phyloP scores from a whole-genome alignment of 495 filamentous ascomycete genomes.

The Gamarada debralockiae region DNA sequence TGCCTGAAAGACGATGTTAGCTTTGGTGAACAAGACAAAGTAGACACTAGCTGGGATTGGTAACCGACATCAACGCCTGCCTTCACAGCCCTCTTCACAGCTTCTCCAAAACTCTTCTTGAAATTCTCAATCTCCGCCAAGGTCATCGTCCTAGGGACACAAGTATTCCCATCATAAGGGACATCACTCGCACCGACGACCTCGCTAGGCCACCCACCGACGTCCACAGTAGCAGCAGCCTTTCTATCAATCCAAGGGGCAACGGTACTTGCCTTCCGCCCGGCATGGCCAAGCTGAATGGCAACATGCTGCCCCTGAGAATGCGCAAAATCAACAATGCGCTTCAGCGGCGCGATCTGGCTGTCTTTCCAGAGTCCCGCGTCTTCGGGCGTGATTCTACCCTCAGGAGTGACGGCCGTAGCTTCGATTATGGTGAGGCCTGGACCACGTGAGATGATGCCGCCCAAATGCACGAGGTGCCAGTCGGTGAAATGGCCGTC shows the following conservation, averaged over 20 bases:
- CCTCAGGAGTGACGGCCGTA: constrained; percentile 63
- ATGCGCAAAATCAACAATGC: constrained; percentile 68
- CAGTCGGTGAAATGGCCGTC: constrained; percentile 55
- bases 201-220: constrained; percentile 63
- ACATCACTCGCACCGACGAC: constrained; percentile 52
- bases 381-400: constrained; percentile 74
- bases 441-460: constrained; percentile 60
- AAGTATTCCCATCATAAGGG: constrained; percentile 43
- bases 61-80: too few relatives aligned
- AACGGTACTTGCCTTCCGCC: constrained; percentile 65
- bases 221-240: constrained; percentile 43
- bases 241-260: constrained; percentile 59
- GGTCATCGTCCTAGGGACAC: not conserved
- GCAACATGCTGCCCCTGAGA: constrained; percentile 65
- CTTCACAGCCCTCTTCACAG: constrained; percentile 52
- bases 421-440: constrained; percentile 71
- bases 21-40: constrained; percentile 53
- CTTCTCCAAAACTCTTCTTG: constrained; percentile 52
- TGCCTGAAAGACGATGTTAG: not conserved
- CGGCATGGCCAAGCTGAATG: constrained; percentile 75
- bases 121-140: constrained; percentile 42
- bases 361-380: constrained; percentile 70
- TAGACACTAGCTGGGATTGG: constrained; percentile 43
- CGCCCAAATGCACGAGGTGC: constrained; percentile 49
- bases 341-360: constrained; percentile 59